phyloP scores from a whole-genome alignment of 306 rosid genomes.

The Quillaja saponaria region DNA sequence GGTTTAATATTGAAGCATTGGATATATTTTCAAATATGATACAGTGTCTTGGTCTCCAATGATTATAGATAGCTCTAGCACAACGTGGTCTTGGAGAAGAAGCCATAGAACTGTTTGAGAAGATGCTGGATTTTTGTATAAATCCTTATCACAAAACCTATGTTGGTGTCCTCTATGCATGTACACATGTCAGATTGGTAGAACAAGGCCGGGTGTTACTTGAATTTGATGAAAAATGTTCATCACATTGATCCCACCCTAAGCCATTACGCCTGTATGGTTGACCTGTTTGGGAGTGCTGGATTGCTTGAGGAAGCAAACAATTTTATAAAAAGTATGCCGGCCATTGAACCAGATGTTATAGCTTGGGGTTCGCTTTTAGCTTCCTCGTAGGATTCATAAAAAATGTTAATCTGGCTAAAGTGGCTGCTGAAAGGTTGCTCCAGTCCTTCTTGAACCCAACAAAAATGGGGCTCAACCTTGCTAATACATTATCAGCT shows the following conservation, averaged over 20 bases:
- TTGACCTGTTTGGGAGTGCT: constrained; percentile 80
- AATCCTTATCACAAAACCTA: constrained; percentile 84
- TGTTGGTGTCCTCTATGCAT: constrained; percentile 84
- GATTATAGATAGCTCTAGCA: constrained; percentile 76
- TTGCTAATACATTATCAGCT: constrained; percentile 80
- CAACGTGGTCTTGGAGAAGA: constrained; percentile 86
- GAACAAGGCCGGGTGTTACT: constrained; percentile 66
- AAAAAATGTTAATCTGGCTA: constrained; percentile 71
- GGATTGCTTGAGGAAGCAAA: constrained; percentile 86
- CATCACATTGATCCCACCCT: constrained; percentile 74
- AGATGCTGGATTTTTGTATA: constrained; percentile 61
- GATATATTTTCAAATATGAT: constrained; percentile 61
- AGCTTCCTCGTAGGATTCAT: constrained; percentile 76
- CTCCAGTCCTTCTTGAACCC: constrained; percentile 78
- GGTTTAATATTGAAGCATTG: constrained; percentile 60
- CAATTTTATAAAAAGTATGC: constrained; percentile 57
- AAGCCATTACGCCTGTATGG: constrained; percentile 82
- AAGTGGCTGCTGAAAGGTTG: constrained; percentile 75
- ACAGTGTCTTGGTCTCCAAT: constrained; percentile 84
- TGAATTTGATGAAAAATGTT: constrained; percentile 61
- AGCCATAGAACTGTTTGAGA: constrained; percentile 76
- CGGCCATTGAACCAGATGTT: constrained; percentile 75
- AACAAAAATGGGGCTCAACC: constrained; percentile 84
- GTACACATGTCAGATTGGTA: constrained; percentile 78
- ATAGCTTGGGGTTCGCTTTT: constrained; percentile 86